A percentile compares a stretch with the other conserved stretches of the same genome.
Evolutionary conservation across 495 filamentous ascomycete genomes (phyloP).

Genomic region (Neurospora sp.): DNA sequence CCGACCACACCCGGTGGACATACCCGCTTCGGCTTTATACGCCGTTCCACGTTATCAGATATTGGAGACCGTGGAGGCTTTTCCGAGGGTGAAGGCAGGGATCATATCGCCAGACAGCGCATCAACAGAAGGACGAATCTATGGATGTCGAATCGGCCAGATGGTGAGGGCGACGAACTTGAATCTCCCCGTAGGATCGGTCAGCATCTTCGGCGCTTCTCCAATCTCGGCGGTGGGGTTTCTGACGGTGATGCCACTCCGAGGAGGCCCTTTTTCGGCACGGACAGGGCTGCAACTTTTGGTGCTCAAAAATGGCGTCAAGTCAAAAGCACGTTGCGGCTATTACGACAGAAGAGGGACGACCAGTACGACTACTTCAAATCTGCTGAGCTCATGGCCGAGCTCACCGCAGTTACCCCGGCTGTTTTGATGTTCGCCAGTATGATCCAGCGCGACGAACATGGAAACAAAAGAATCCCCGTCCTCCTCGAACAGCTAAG

Average conservation of each 20-base stretch:
- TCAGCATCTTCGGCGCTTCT: conserved; percentile 64
- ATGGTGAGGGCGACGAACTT: conserved; percentile 32
- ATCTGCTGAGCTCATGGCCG: conserved; percentile 91
- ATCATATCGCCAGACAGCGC: conserved; percentile 49
- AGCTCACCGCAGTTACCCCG: conserved; percentile 82
- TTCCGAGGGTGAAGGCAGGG: conserved; percentile 83
- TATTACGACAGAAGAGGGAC: conserved; percentile 72
- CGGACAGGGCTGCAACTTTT: conserved; percentile 61
- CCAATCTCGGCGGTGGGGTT: conserved; percentile 49
- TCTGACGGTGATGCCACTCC: conserved; percentile 45
- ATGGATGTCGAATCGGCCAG: conserved; percentile 32
- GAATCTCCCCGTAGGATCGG: conserved; percentile 51
- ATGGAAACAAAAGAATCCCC: conserved; percentile 87
- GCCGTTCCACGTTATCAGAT: conserved; percentile 61
- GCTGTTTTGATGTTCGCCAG: conserved; percentile 88
- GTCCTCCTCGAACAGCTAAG: conserved; percentile 94
- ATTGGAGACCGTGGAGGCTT: conserved; percentile 58
- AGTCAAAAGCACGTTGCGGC: conserved; percentile 72
- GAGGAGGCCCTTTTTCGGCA: conserved; percentile 40
- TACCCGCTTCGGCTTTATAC: conserved; percentile 41
- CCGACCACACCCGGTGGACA: conserved; percentile 21
- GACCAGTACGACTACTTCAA: conserved; percentile 90
- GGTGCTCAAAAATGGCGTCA: conserved; percentile 80
- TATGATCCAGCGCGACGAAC: conserved; percentile 95
- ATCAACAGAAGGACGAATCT: conserved; percentile 45